Conservation (phyloP, 2,329 filamentous ascomycete species). For the Arthrocladium fulminans region DNA sequence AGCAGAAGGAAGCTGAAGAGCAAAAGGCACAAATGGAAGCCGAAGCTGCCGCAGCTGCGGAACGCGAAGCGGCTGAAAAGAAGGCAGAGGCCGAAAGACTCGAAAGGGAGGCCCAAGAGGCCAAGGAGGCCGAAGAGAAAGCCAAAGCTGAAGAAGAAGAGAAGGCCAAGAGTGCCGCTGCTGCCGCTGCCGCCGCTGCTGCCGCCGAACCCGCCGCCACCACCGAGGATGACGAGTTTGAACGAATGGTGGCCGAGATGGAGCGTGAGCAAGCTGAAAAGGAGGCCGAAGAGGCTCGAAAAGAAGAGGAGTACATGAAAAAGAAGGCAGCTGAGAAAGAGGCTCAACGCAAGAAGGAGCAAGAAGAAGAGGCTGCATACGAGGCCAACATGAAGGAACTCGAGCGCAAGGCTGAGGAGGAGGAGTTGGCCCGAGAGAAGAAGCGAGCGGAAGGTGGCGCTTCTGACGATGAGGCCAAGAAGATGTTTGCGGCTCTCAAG, state of each 20-base stretch:
- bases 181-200: constrained; percentile 39
- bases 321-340: constrained; percentile 71
- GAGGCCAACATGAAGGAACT: constrained; percentile 42
- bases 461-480: constrained; percentile 29
- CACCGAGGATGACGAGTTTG: constrained; percentile 35
- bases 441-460: constrained; percentile 29
- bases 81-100: constrained; percentile 18
- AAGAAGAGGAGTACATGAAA: constrained; percentile 48
- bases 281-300: constrained; percentile 38
- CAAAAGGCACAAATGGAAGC: constrained; percentile 32
- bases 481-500: constrained; percentile 38
- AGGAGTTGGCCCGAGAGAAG: constrained; percentile 36
- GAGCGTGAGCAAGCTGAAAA: constrained; percentile 39
- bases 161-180: constrained; percentile 29
- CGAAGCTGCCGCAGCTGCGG: constrained; percentile 35
- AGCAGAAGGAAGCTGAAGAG: constrained; percentile 26
- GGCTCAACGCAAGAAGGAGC: constrained; percentile 37
- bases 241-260: constrained; percentile 34
- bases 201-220: constrained; percentile 23
- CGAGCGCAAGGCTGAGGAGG: constrained; percentile 40
- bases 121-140: constrained; percentile 24
- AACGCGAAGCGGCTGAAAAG: constrained; percentile 18
- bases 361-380: constrained; percentile 36
- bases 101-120: constrained; percentile 14
- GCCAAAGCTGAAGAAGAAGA: constrained; percentile 15